Base-by-base conservation (phyloP, 192 early-diverging fungal genomes). In the Spinellus fusiger region DNA sequence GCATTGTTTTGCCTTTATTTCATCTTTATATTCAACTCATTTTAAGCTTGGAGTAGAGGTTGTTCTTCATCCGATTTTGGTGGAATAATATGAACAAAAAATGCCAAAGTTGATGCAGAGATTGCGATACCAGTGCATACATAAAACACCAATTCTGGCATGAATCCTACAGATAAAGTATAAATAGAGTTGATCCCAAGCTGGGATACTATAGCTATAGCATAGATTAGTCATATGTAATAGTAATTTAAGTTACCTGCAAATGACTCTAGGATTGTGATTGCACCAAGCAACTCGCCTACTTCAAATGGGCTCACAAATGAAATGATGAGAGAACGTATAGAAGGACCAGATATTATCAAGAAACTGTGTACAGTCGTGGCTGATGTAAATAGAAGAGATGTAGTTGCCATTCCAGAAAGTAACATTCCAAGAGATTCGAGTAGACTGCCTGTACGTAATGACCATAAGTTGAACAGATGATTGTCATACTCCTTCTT, bases 271-370 rank as follows among this genome's bases (percentile, higher is more conserved):
- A 80, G 15, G 23, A 75, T 68, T 23, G 69, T 53, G 10, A 80
- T 28, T 23, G 81, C 76, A 0, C 81, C 81, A 13, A 83, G 51
- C 18, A 73, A 54, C 28, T 80, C 72, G 0, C 79, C 81, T 35
- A 77, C 62, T 66, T 83, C 60, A 16, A 67, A 63, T 2, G 78
- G 70, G 5, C 65, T 47, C 10, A 83, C 78, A 46, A 77, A 49
- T 20, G 57, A 65, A 16, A 75, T 80, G 16, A 79, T 27, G 20
- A 83, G 16, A 4, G 79, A 69, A 34, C 63, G 77, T 2, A 75
- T 28, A 0, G 75, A 77, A 0, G 81, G 75, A 12, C 33, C 16
- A n/a, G 70, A 33, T 26, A 79, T 67, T 15, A 69, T 64, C 0
- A 58, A 51, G 9, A 75, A 33, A 2, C 77, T 52, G 22, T 73